These are phyloP conservation scores for Tylopilus felleus DNA, from an alignment of 768 basidiomycete species.

Conservation along the genomic window DNA sequence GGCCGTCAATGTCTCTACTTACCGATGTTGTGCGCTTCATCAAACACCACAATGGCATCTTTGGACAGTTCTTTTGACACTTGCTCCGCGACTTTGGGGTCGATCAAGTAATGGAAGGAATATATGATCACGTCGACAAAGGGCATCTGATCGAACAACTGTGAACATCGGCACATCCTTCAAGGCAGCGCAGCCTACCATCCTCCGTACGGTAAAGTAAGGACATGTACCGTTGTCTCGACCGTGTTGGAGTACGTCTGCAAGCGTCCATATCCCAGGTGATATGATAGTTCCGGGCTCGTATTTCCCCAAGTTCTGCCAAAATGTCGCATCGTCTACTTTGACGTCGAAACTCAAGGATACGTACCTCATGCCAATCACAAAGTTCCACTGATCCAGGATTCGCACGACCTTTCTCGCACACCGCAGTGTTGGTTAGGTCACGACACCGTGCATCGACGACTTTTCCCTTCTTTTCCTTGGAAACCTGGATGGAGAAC, in stretches of 20 bases:
- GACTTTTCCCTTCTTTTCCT: slow-evolving; percentile 97
- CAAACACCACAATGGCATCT: slow-evolving; percentile 98
- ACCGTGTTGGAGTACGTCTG: slow-evolving; percentile 87
- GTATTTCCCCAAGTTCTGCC: slow-evolving; percentile 74
- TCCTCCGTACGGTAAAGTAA: slow-evolving; percentile 93
- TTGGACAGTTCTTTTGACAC: slow-evolving; percentile 98
- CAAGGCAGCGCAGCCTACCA: slow-evolving; percentile 55
- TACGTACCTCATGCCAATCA: slow-evolving; percentile 90
- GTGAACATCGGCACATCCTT: background rate
- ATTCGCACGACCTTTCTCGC: slow-evolving; percentile 78
- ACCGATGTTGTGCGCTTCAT: slow-evolving; percentile 99
- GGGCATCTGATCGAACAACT: slow-evolving; percentile 65
- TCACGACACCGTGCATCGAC: slow-evolving; percentile 98
- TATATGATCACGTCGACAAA: slow-evolving; percentile 97
- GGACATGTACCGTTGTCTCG: slow-evolving; percentile 85
- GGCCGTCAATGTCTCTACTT: slow-evolving; percentile 16
- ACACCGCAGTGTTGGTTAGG: slow-evolving; percentile 79
- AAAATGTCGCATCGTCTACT: background rate
- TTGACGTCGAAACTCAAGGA: background rate
- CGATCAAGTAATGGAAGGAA: slow-evolving; percentile 97
- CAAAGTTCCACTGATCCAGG: slow-evolving; percentile 92
- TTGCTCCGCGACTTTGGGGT: slow-evolving; percentile 98
- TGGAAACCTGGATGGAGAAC: slow-evolving; percentile 62
- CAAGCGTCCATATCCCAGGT: slow-evolving; percentile 88
- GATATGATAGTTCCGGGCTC: slow-evolving; percentile 83